Base-by-base conservation (phyloP, 2,329 filamentous ascomycete species). In the Ophiosphaerella korrae region DNA sequence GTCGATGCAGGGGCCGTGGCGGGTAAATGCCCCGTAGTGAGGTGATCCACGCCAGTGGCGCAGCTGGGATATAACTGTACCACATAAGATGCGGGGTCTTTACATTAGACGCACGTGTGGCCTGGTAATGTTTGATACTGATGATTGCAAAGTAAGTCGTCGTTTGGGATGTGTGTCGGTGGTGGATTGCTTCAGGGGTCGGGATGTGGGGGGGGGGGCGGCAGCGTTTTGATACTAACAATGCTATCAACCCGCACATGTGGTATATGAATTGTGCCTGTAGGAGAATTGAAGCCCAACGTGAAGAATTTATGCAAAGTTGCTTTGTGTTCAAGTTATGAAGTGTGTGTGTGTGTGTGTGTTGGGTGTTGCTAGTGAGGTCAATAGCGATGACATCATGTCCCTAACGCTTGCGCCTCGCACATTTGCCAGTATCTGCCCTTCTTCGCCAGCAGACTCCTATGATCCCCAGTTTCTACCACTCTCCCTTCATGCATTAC, bases 401-500 rank as follows among this genome's bases (percentile, higher is more conserved):
- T 39, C 6, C 38, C 38, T 12, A 57, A 42, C 1, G 45, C 44
- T 32, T 60, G 57, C 8, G 41, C 50, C 31, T 57, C 45, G 21
- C 55, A 58, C 60, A 66, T 63, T 13, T 58, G 54, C 29, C 52
- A 62, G 18, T 64, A 64, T 2, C 50, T 24, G 3, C 57, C 57
- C 16, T 50, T 56, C 29, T 36, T 32, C 7, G 49, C 24, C n/a
- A 62, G 8, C 11, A 64, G 42, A 8, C 55, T 53, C 21, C 33
- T 14, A 41, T 64, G 60, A 21, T 64, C 71, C 0, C 75, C 75
- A 23, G 47, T 44, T 55, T 77, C 75, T 12, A 66, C 69, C 18
- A 77, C 67, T 33, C 57, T 66, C 0, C 76, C 76, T 32, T 71
- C 57, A 7, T 69, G 57, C 39, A 78, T 57, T 2, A 78, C 75